Evolutionary conservation across 208 protist genomes (phyloP).

Genomic region (Leishmania aethiopica): DNA sequence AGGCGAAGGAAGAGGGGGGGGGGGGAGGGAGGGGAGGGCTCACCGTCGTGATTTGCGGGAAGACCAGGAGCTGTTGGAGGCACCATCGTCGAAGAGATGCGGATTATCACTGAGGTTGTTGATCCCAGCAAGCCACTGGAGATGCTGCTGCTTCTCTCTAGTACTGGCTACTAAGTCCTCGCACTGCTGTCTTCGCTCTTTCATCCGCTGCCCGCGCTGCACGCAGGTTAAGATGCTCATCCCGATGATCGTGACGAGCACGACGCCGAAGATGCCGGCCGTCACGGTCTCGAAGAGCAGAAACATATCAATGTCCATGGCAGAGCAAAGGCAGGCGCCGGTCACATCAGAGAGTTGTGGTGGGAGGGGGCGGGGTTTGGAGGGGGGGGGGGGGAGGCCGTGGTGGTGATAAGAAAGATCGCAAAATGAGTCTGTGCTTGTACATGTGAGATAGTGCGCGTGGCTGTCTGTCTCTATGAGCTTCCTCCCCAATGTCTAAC

Average conservation of each 20-base stretch:
- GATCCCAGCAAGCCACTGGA: slow-evolving; percentile 5
- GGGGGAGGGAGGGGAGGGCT: not conserved
- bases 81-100: not conserved
- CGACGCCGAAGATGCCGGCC: slow-evolving; percentile 8
- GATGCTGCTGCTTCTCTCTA: slow-evolving; percentile 13
- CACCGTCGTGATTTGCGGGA: slow-evolving; percentile 1
- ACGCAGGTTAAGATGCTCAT: slow-evolving; percentile 6
- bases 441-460: not conserved
- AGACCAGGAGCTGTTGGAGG: not conserved
- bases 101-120: slow-evolving; percentile 5
- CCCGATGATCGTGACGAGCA: slow-evolving; percentile 5
- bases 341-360: not conserved
- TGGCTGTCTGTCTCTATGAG: not conserved
- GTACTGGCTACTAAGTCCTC: not conserved
- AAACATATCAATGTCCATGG: slow-evolving; percentile 2
- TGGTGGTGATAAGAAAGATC: not conserved
- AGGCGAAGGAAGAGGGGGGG: not conserved
- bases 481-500: not conserved
- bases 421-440: not conserved
- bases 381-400: too few relatives aligned
- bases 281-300: not conserved
- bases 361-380: not conserved
- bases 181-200: not conserved
- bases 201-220: not conserved
- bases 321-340: not conserved